Base-by-base conservation (phyloP, 306 rosid genomes). In the Vicia faba region DNA sequence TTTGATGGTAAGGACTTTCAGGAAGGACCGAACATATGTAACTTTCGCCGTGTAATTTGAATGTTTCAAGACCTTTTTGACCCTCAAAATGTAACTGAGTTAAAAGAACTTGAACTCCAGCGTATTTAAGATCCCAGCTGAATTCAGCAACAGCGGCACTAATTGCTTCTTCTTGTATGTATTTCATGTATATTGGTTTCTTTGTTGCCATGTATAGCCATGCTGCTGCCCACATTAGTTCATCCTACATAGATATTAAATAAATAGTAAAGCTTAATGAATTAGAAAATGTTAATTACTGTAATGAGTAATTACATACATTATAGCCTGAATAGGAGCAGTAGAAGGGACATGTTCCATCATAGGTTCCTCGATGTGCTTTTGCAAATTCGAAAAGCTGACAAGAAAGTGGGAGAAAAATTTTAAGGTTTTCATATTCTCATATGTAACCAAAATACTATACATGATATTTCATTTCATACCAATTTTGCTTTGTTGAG, bases 91-190 rank as follows among this genome's bases (percentile, higher is more conserved):
- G 79, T 38, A 87, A 63, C 93, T 92, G 79, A 44, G 64, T 73
- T 4, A 93, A 84, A 54, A 93, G 83, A 76, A 88, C 50, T 86
- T 90, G 97, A 51, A 88, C 90, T 66, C 98, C 97, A 3, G 97
- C 96, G 64, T 88, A 93, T 74, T 93, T 93, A 39, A 93, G 97
- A 54, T 93, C 98, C 98, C 98, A 93, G 60, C 97, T 93, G 53
- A 93, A 93, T 70, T 90, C 98, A 4, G 83, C 44, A 2, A 93
- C 98, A 25, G 7, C 14, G 2, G 86, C 97, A 69, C 86, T 84
- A 8, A 88, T 86, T 56, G 85, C 3, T 31, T 93, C 95, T 65
- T 89, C 95, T 65, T 66, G 16, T 23, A 93, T 44, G 49, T 72
- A 93, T 66, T 81, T 64, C 53, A 89, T 8, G 43, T 88, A 90